These are phyloP conservation scores for Trifolium pratense DNA, from an alignment of 306 rosid species.

Conservation along the genomic window DNA sequence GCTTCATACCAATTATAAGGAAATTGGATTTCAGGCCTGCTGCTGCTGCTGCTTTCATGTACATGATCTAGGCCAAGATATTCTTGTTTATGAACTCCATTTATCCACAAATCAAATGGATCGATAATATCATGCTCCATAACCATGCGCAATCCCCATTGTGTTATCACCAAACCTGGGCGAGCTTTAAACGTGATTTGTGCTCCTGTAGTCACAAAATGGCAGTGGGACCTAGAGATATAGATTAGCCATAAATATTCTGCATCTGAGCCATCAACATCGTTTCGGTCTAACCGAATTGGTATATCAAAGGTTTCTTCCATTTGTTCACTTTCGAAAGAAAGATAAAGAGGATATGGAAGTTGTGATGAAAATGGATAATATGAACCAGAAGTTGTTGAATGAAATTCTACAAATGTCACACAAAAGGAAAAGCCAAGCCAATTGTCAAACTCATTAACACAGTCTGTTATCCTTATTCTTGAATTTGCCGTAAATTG, in stretches of 20 bases:
- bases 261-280: background rate
- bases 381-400: no score
- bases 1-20: constrained; percentile 24
- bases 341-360: constrained; percentile 15
- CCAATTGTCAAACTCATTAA: background rate
- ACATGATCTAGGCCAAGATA: background rate
- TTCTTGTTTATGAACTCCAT: background rate
- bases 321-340: constrained; percentile 22
- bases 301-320: constrained; percentile 22
- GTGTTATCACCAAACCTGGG: background rate
- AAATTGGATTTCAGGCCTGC: background rate
- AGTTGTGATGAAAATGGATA: no score
- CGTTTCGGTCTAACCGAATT: background rate
- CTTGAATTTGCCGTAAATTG: background rate
- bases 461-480: background rate
- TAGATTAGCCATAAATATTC: constrained; percentile 23
- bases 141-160: constrained; percentile 12
- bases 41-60: background rate
- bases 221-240: constrained; percentile 12
- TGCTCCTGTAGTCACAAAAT: constrained; percentile 16
- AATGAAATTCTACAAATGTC: no score
- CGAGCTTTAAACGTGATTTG: constrained; percentile 7
- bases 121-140: background rate
- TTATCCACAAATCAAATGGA: background rate
- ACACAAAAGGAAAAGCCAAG: no score